Conservation (phyloP, 2,329 filamentous ascomycete species). For the Pseudogymnoascus sp. region DNA sequence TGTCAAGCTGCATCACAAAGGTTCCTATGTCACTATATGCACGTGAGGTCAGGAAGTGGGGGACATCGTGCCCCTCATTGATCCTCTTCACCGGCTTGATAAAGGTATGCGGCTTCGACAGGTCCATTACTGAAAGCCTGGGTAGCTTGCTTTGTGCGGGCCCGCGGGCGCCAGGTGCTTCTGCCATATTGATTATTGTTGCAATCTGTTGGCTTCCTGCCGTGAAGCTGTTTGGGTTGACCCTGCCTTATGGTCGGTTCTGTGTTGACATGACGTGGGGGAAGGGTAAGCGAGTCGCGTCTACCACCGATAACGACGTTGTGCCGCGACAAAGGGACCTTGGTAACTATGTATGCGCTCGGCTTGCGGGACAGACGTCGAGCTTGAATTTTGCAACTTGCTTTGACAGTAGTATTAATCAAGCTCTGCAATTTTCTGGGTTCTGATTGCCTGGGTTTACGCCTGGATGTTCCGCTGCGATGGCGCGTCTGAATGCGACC, state of each 20-base stretch:
- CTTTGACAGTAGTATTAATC: neutral
- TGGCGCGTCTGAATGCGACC: neutral
- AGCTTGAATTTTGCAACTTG: neutral
- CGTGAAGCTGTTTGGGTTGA: neutral
- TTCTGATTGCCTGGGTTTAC: neutral
- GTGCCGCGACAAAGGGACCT: neutral
- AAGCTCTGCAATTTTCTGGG: neutral
- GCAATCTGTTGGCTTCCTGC: neutral
- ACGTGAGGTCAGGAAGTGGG: conserved; percentile 67
- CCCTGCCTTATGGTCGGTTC: neutral
- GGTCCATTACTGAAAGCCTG: conserved; percentile 34
- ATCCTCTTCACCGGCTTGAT: conserved; percentile 68
- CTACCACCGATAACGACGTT: neutral
- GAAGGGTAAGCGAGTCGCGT: neutral
- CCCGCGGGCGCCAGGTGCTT: neutral
- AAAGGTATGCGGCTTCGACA: conserved; percentile 48
- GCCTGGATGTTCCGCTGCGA: neutral
- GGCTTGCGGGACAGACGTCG: neutral
- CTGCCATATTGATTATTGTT: neutral
- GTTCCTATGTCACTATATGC: conserved; percentile 82
- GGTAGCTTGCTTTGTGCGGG: neutral
- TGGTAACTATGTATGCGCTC: neutral
- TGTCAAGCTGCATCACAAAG: conserved; percentile 86
- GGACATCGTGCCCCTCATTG: conserved; percentile 74
- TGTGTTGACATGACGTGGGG: conserved; percentile 4